These are phyloP conservation scores for Moricandia arvensis DNA, from an alignment of 345 rosid genomes.

Conservation along the genomic window DNA sequence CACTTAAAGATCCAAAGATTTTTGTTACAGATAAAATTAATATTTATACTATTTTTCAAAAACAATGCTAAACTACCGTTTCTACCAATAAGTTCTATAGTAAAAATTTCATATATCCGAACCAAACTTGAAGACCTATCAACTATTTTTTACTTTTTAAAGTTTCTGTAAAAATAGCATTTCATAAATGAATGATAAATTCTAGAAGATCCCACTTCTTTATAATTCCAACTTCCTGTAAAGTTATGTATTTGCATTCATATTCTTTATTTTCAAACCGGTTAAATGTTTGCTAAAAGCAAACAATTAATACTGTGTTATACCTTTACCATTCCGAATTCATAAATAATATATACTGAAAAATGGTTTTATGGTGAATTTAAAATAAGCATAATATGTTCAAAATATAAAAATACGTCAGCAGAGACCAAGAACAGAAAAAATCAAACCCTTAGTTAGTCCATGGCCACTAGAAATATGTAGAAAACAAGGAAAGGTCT, in stretches of 20 bases:
- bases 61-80: no score
- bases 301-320: not conserved
- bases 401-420: not conserved
- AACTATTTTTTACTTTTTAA: no score
- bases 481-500: slow-evolving; percentile 10
- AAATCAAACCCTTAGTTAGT: not conserved
- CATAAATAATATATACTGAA: not conserved
- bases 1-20: no score
- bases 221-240: not conserved
- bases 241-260: not conserved
- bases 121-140: no score
- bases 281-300: not conserved
- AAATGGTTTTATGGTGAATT: not conserved
- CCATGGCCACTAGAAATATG: not conserved
- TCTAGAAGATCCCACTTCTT: no score
- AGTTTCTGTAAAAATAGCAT: no score
- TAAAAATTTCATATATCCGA: no score
- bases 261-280: not conserved
- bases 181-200: no score
- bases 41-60: no score
- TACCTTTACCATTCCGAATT: not conserved
- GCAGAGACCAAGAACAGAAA: not conserved
- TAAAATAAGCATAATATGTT: not conserved
- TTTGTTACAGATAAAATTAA: no score
- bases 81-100: no score